phyloP scores from a whole-genome alignment of 306 rosid genomes.

The Cucurbita pepo region DNA sequence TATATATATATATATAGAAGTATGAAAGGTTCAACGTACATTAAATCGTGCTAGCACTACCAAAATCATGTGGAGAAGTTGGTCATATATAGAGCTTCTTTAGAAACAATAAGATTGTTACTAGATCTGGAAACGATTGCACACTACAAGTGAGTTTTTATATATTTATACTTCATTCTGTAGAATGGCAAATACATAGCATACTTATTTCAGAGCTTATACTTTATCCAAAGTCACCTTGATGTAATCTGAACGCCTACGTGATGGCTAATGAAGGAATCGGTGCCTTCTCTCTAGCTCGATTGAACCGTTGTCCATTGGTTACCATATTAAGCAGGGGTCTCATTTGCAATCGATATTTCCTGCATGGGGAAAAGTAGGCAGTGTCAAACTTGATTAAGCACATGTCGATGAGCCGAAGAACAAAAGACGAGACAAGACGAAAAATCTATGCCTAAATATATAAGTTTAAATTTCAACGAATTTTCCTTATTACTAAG shows the following conservation, averaged over 20 bases:
- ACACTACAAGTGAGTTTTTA: neutral
- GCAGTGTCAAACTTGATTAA: neutral
- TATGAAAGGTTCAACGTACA: neutral
- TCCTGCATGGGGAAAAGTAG: conserved; percentile 32
- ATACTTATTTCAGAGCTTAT: neutral
- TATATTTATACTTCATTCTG: neutral
- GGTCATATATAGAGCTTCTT: neutral
- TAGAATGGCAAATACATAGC: neutral
- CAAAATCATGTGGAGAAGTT: neutral
- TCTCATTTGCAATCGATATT: conserved; percentile 47
- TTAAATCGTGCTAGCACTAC: neutral
- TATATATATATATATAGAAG: too few species aligned
- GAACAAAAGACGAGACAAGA: neutral
- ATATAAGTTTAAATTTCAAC: neutral
- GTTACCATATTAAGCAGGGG: conserved; percentile 17
- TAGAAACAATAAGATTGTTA: neutral
- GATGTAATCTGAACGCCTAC: neutral
- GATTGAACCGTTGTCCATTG: neutral
- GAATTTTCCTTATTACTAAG: neutral
- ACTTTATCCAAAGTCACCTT: neutral
- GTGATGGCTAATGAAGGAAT: neutral
- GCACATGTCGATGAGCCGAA: neutral
- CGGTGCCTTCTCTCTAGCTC: neutral
- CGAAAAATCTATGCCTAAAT: neutral
- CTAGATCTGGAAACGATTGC: neutral